Base-by-base conservation (phyloP, 2,329 filamentous ascomycete species). In the Dothiorella sarmentorum region DNA sequence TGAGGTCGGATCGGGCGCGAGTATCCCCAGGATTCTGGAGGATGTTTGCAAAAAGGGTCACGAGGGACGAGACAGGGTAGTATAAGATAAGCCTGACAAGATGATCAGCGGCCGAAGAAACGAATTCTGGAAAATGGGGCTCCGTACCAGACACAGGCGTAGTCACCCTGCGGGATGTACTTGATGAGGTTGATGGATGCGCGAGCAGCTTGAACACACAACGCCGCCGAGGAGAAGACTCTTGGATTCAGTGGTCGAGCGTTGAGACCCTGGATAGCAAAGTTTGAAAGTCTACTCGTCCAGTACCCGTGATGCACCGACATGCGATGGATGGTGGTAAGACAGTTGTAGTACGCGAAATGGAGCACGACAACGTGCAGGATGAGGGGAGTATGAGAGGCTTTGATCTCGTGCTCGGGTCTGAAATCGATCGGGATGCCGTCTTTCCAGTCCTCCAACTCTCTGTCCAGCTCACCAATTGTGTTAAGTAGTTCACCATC, bases 251-350 rank as follows among this genome's bases (percentile, higher is more conserved):
- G 76, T 0, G 94, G 92, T 63, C 89, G 83, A 0, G 92, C 88
- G 71, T 97, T 97, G 40, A 97, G 79, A 0, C 94, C 94, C 72
- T 96, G 90, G 58, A 97, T 94, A 15, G 94, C 94, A 69, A 91
- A 97, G 68, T 97, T 93, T 35, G 92, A 96, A 38, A 99, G 76
- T 35, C 94, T 85, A 68, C 90, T 97, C 1, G 93, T 97, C 94
- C 94, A 99, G 75, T 96, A 97, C 13, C 94, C 94, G 70, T 97
- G 92, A 67, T 97, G 94, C 27, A 97, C 89, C 40, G 91, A 96
- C 94, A 97, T 99, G 53, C 94, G 90, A 72, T 99, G 94, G 63
- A 99, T 97, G 0, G 94, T 99, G 0, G 93, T 97, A 53, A 99
- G 77, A 67, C 92, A 97, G 72, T 99, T 99, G 78, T 97, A 97